Base-by-base conservation (phyloP, 2,329 filamentous ascomycete genomes). In the Aspergillaceae sp. region DNA sequence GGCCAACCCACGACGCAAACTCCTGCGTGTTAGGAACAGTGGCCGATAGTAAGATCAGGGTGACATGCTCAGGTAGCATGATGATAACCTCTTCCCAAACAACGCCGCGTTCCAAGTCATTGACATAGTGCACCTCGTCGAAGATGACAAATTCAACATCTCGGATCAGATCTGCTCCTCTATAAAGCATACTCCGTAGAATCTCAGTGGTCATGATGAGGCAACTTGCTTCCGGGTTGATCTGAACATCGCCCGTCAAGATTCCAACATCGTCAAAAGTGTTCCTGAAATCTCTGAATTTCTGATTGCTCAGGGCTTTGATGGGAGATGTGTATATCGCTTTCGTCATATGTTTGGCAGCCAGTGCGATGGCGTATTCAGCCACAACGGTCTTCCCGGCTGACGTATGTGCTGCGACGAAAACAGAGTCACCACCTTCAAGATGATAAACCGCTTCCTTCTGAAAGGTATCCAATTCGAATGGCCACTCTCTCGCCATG, bases 21-120 rank as follows among this genome's bases (percentile, higher is more conserved):
- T 98, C 92, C 52, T 96, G 82, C 0, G 92, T 97, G 63, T 98
- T 98, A 1, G 92, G 92, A 0, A 98, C 92, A 1, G 92, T 98
- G 0, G 92, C 92, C 4, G 92, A 98, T 3, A 98, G 77, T 2
- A 97, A 74, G 55, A 98, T 98, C 26, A 98, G 77, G 2, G 92
- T 94, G 35, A 98, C 88, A 68, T 98, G 92, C 63, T 95, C 90
- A 0, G 92, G 92, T 46, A 98, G 76, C 92, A 98, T 97, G 60
- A 98, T 98, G 61, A 98, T 98, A 58, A 98, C 92, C 68, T 98
- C 92, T 67, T 98, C 92, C 92, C 92, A 98, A 0, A 98, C 92
- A 4, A 98, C 92, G 60, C 92, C 92, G 68, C 92, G 80, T 65
- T 97, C 92, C 28, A 86, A 78, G 64, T 98, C 92, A 62, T 97